These are phyloP conservation scores for Solanum aculeatissimum DNA, from an alignment of 305 asterid species.

Conservation along the genomic window DNA sequence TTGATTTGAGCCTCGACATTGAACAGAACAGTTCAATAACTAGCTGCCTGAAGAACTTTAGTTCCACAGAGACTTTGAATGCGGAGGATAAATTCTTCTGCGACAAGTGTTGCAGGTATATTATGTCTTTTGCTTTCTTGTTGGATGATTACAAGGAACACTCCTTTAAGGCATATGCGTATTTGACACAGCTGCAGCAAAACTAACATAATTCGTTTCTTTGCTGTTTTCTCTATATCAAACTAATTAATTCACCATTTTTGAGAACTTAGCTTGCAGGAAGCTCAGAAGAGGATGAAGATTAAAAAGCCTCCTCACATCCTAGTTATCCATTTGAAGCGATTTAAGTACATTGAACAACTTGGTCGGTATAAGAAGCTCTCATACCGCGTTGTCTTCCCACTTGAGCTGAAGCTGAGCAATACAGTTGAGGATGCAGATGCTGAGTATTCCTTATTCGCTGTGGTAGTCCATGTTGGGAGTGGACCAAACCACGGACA, in stretches of 20 bases:
- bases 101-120: slow-evolving; percentile 89
- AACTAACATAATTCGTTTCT: not conserved
- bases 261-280: slow-evolving; percentile 39
- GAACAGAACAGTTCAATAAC: slow-evolving; percentile 92
- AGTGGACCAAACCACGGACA: slow-evolving; percentile 52
- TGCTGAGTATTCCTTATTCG: slow-evolving; percentile 39
- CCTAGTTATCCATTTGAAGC: slow-evolving; percentile 42
- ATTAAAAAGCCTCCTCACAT: slow-evolving; percentile 43
- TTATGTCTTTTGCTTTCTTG: not conserved
- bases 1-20: slow-evolving; percentile 88
- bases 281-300: slow-evolving; percentile 57
- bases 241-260: not conserved
- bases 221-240: not conserved
- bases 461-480: slow-evolving; percentile 46
- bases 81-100: slow-evolving; percentile 92
- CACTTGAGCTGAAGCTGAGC: slow-evolving; percentile 39
- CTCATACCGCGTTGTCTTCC: slow-evolving; percentile 45
- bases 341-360: slow-evolving; percentile 47
- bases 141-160: not conserved
- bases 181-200: not conserved
- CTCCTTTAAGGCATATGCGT: not conserved
- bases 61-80: slow-evolving; percentile 87
- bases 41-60: slow-evolving; percentile 76
- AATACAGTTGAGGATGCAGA: slow-evolving; percentile 48
- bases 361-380: slow-evolving; percentile 39